These are phyloP conservation scores for Austroboletus eburneus DNA, from an alignment of 768 basidiomycete genomes.

Conservation along the genomic window DNA sequence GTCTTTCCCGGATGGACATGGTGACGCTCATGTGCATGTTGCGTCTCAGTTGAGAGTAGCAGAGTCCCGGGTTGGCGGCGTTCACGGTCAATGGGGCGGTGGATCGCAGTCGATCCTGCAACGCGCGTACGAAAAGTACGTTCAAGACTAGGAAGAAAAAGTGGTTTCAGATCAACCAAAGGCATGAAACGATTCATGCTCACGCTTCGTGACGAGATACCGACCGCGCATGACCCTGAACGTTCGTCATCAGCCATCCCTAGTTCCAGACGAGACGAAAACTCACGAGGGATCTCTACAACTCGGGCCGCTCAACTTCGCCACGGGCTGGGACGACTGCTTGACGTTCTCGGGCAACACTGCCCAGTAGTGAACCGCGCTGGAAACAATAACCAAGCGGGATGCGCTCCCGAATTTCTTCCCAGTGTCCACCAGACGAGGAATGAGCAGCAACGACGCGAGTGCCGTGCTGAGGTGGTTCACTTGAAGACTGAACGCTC, in stretches of 20 bases:
- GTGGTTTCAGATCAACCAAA: background rate
- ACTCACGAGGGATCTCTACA: conserved; percentile 20
- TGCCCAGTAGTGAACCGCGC: conserved; percentile 23
- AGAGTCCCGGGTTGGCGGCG: conserved; percentile 30
- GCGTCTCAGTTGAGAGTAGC: conserved; percentile 24
- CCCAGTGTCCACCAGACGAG: conserved; percentile 26
- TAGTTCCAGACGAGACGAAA: background rate
- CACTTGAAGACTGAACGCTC: conserved; percentile 28
- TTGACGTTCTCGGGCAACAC: conserved; percentile 18
- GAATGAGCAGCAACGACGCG: conserved; percentile 31
- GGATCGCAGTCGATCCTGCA: conserved; percentile 20
- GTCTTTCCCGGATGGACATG: conserved; percentile 2
- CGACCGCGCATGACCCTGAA: conserved; percentile 17
- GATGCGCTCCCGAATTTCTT: conserved; percentile 18
- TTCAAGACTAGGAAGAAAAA: conserved; percentile 22
- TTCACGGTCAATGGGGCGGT: conserved; percentile 21
- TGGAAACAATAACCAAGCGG: conserved; percentile 31
- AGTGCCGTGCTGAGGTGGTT: conserved; percentile 33
- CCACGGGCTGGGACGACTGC: conserved; percentile 17
- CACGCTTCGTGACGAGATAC: conserved; percentile 28
- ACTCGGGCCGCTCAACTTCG: conserved; percentile 21
- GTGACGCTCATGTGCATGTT: background rate
- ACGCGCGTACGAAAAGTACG: conserved; percentile 28
- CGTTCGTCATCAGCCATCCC: background rate
- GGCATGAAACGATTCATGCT: background rate